phyloP scores from a whole-genome alignment of 1,284 basidiomycete genomes.

The Trametes polyzona region DNA sequence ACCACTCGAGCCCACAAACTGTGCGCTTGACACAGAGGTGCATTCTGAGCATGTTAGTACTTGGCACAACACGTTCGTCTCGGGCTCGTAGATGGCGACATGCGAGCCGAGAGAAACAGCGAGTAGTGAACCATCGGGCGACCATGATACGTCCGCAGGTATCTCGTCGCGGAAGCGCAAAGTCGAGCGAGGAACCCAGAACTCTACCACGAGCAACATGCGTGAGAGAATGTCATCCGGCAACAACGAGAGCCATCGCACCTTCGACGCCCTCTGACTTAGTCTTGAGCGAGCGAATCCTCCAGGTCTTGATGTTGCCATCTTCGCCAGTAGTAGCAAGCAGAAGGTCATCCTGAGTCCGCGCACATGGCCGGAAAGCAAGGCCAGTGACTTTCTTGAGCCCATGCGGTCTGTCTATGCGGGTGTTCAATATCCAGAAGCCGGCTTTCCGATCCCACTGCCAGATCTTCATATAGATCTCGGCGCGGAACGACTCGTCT shows the following conservation, averaged over 20 bases:
- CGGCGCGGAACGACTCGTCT: slow-evolving; percentile 63
- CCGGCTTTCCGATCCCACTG: slow-evolving; percentile 68
- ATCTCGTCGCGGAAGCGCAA: slow-evolving; percentile 70
- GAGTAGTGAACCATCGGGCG: slow-evolving; percentile 86
- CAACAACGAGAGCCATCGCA: slow-evolving; percentile 32
- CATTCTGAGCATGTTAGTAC: slow-evolving; percentile 66
- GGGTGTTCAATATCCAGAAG: slow-evolving; percentile 82
- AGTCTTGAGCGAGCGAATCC: slow-evolving; percentile 50
- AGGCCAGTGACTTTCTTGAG: slow-evolving; percentile 65
- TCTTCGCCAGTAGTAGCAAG: slow-evolving; percentile 74
- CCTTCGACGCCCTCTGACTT: slow-evolving; percentile 52
- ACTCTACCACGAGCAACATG: slow-evolving; percentile 51
- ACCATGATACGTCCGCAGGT: slow-evolving; percentile 76
- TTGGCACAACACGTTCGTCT: slow-evolving; percentile 66
- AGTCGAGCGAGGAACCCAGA: slow-evolving; percentile 78
- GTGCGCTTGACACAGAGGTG: slow-evolving; percentile 45
- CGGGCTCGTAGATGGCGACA: slow-evolving; percentile 80
- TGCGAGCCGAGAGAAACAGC: slow-evolving; percentile 74
- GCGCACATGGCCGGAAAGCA: slow-evolving; percentile 61
- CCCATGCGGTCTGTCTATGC: slow-evolving; percentile 90
- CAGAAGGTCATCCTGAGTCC: slow-evolving; percentile 38
- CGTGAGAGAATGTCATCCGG: not conserved
- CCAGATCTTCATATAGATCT: slow-evolving; percentile 92
- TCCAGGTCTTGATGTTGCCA: slow-evolving; percentile 75
- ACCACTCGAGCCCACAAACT: slow-evolving; percentile 70